Base-by-base conservation (phyloP, 1,139 yeast genomes). In the Waltiozyma sp. region DNA sequence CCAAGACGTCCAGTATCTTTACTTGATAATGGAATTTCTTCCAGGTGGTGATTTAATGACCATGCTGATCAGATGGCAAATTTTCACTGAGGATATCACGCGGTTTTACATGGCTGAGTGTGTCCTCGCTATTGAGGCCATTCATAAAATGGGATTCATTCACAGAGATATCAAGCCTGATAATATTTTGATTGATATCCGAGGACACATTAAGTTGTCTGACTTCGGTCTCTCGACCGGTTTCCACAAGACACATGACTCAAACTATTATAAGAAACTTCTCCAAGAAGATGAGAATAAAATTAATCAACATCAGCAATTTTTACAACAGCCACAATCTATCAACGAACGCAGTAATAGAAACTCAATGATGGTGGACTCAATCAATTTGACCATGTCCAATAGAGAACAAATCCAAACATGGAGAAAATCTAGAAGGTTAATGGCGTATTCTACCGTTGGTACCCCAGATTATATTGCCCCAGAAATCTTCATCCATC, bases 391-490 rank as follows among this genome's bases (percentile, higher is more conserved):
- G 63, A 91, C 98, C 4, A 87, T 93, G 81, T 83, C 96, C 15
- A 89, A 89, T 60, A 75, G 97, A 54, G 96, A 91, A 61, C 97
- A 91, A 62, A 88, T 93, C 72, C 95, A 93, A 63, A 91, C 99
- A 0, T 91, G 98, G 99, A 77, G 98, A 60, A 88, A 89, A 62
- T 85, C 95, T 18, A 74, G 99, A 57, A 75, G 98, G 54, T 65
- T 91, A 44, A 93, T 93, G 98, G 98, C 98, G 0, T 91, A 91
- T 60, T 88, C 96, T 5, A 91, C 98, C 0, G 99, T 91, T 28
- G 99, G 99, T 43, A 91, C 99, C 0, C 99, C 99, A 0, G 99
- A 91, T 63, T 91, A 91, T 62, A 93, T 91, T 63, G 98, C 98
- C 0, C 99, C 99, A 0, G 99, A 91, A 61, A 91, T 93, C 50